phyloP scores from a whole-genome alignment of 2,329 filamentous ascomycete genomes.

The Colletotrichum phormii region DNA sequence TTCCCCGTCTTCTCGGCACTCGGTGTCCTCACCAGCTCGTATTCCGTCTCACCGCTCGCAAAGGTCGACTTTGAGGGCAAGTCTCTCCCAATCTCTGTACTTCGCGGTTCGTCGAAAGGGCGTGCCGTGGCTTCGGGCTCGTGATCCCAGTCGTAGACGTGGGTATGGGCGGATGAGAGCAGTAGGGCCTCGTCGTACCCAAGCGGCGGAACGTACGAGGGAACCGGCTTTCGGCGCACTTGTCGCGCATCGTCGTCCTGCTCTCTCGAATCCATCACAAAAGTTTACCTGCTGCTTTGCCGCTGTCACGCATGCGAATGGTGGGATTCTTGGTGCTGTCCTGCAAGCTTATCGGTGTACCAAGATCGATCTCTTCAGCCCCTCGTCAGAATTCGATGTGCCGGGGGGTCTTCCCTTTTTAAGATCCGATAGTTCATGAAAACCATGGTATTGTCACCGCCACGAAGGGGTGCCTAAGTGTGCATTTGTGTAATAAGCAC shows the following conservation, averaged over 20 bases:
- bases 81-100: not conserved
- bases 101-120: not conserved
- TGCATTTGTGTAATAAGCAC: not conserved
- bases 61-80: not conserved
- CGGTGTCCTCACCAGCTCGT: slow-evolving; percentile 4
- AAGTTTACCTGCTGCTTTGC: not conserved
- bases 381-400: not conserved
- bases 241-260: not conserved
- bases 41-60: not conserved
- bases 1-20: not conserved
- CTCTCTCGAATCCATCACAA: slow-evolving; percentile 5
- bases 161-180: slow-evolving; percentile 13
- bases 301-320: not conserved
- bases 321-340: not conserved
- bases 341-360: not conserved
- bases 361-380: not conserved
- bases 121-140: not conserved
- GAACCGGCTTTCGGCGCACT: slow-evolving; percentile 1
- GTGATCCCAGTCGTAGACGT: not conserved
- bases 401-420: not conserved
- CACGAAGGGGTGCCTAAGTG: not conserved
- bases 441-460: not conserved
- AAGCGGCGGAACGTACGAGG: slow-evolving; percentile 11
- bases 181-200: slow-evolving; percentile 15
- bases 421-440: not conserved